Conservation (phyloP, 768 basidiomycete genomes). For the Hypholoma sublateritium region DNA sequence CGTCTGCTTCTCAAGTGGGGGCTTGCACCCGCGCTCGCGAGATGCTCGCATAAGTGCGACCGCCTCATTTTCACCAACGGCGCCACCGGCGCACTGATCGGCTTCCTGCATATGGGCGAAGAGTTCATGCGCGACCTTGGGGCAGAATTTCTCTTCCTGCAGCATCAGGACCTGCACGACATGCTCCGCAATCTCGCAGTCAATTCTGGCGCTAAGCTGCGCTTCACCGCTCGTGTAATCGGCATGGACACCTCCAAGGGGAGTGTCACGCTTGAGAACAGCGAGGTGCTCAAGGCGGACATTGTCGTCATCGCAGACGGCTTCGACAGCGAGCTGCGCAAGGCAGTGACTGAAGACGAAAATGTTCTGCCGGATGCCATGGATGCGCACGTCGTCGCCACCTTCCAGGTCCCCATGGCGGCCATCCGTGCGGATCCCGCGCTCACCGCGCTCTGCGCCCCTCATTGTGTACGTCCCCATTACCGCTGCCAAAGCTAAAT, state of each 20-base stretch:
- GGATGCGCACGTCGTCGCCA: conserved; percentile 28
- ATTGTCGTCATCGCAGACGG: conserved; percentile 66
- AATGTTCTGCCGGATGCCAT: conserved; percentile 8
- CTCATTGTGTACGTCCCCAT: conserved; percentile 26
- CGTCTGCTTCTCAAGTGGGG: conserved; percentile 58
- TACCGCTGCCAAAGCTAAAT: too few relatives aligned
- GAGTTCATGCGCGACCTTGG: conserved; percentile 26
- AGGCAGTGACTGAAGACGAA: conserved; percentile 25
- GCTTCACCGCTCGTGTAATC: conserved; percentile 37
- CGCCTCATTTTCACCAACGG: conserved; percentile 24
- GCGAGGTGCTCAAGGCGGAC: conserved; percentile 46
- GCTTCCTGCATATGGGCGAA: conserved; percentile 42
- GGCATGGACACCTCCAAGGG: conserved; percentile 29
- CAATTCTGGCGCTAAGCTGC: conserved; percentile 47
- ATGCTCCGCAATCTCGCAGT: conserved; percentile 47
- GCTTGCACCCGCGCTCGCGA: conserved; percentile 40
- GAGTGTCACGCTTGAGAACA: conserved; percentile 38
- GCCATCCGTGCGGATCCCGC: conserved; percentile 32
- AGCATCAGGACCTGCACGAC: conserved; percentile 54
- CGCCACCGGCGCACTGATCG: conserved; percentile 42
- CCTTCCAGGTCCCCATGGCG: conserved; percentile 31
- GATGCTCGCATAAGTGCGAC: conserved; percentile 33
- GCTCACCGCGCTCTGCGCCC: conserved; percentile 25
- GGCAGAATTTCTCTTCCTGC: conserved; percentile 40
- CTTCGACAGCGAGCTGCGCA: conserved; percentile 38